Evolutionary conservation across 169 alveolate genomes (phyloP).

Genomic region (Besnoitia besnoiti): DNA sequence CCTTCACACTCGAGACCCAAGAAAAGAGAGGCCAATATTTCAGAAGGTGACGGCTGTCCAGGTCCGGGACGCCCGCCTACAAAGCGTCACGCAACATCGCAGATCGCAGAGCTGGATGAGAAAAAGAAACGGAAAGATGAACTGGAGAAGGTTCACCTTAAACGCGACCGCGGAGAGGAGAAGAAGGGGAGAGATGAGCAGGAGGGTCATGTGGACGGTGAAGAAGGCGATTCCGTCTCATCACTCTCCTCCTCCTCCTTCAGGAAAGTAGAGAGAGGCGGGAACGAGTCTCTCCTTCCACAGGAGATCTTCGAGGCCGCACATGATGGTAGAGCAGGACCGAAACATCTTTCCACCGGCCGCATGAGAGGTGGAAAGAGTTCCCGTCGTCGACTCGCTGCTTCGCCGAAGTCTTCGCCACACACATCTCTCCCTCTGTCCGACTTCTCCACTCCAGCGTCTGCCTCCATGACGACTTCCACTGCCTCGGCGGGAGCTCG

Average conservation of each 20-base stretch:
- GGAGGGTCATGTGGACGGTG: too few species aligned
- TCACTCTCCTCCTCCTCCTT: too few species aligned
- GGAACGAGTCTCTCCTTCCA: too few species aligned
- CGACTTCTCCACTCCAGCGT: not conserved
- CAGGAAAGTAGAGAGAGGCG: too few species aligned
- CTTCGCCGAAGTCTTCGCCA: not conserved
- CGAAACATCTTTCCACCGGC: not conserved
- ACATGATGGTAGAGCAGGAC: conserved; percentile 22
- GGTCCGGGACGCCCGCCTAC: not conserved
- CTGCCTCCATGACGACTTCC: not conserved
- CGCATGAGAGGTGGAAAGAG: not conserved
- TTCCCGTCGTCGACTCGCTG: not conserved
- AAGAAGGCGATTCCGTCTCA: too few species aligned
- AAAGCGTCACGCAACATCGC: not conserved
- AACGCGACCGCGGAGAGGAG: too few species aligned
- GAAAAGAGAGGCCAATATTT: not conserved
- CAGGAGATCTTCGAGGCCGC: too few species aligned
- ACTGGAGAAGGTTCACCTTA: too few species aligned
- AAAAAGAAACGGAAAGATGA: too few species aligned
- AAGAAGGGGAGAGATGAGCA: too few species aligned
- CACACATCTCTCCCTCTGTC: not conserved
- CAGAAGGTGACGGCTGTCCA: not conserved
- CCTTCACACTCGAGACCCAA: not conserved
- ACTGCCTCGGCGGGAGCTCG: not conserved
- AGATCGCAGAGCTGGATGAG: too few species aligned